A percentile compares a stretch with the other conserved stretches of the same genome.
These are phyloP conservation scores for Cetradonia linearis DNA, from an alignment of 495 filamentous ascomycete genomes.

Conservation along the genomic window DNA sequence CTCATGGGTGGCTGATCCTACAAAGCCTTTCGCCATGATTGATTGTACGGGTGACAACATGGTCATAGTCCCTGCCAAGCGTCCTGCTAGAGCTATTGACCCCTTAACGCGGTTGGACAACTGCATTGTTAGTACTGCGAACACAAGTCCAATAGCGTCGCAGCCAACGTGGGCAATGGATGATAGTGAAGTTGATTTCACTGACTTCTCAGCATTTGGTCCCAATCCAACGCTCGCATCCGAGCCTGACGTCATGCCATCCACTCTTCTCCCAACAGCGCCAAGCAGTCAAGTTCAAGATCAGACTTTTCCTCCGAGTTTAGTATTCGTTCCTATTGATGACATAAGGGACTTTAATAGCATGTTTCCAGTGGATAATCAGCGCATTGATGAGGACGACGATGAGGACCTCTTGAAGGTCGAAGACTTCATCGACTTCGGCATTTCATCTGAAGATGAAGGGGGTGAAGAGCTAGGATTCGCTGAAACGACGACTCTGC, in stretches of 20 bases:
- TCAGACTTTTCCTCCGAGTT: constrained; percentile 59
- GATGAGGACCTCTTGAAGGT: constrained; percentile 55
- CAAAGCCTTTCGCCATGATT: constrained; percentile 64
- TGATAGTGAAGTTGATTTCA: constrained; percentile 42
- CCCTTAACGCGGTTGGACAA: constrained; percentile 29
- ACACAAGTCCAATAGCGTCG: constrained; percentile 38
- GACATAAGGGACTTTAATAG: constrained; percentile 46
- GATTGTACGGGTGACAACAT: constrained; percentile 60
- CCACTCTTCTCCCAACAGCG: constrained; percentile 36
- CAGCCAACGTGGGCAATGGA: constrained; percentile 29
- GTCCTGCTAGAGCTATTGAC: constrained; percentile 6
- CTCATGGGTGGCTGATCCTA: constrained; percentile 44
- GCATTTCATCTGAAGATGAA: constrained; percentile 49
- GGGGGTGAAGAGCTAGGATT: constrained; percentile 35
- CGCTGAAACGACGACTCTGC: constrained; percentile 24
- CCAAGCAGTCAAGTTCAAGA: constrained; percentile 47
- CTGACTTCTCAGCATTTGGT: constrained; percentile 36
- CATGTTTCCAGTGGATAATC: constrained; percentile 36
- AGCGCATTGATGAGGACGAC: constrained; percentile 50
- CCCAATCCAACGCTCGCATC: constrained; percentile 54
- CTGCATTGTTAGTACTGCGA: constrained; percentile 42
- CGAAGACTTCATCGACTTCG: constrained; percentile 64
- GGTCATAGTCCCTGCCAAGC: constrained; percentile 51
- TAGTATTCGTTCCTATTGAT: constrained; percentile 66
- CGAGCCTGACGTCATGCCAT: constrained; percentile 68